These are phyloP conservation scores for Laburnicola sp. DNA, from an alignment of 2,329 filamentous ascomycete genomes.

Conservation along the genomic window DNA sequence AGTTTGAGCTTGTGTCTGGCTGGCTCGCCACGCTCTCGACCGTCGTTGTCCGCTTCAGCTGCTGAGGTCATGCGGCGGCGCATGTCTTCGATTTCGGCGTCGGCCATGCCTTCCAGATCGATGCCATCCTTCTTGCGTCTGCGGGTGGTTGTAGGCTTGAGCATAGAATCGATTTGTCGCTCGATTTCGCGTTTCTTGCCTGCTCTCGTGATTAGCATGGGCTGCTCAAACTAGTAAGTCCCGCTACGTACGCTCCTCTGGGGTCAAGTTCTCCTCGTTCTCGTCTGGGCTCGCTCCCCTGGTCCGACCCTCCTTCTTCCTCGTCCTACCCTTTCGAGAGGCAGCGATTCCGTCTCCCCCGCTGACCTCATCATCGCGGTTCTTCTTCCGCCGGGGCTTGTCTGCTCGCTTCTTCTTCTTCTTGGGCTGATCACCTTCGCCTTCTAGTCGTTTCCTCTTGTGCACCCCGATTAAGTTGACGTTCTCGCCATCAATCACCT, in stretches of 20 bases:
- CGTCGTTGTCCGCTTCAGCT: slow-evolving; percentile 81
- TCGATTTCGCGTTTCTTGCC: slow-evolving; percentile 80
- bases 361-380: slow-evolving; percentile 50
- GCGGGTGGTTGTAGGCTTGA: slow-evolving; percentile 76
- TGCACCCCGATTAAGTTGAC: slow-evolving; percentile 63
- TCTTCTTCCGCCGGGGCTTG: slow-evolving; percentile 56
- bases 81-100: slow-evolving; percentile 85
- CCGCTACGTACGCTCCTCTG: slow-evolving; percentile 72
- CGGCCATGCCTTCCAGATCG: slow-evolving; percentile 86
- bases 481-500: slow-evolving; percentile 64
- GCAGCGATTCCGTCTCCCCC: slow-evolving; percentile 53
- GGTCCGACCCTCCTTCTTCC: slow-evolving; percentile 45
- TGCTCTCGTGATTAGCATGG: slow-evolving; percentile 36
- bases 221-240: not conserved
- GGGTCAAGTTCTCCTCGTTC: slow-evolving; percentile 77
- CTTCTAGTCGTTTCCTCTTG: slow-evolving; percentile 66
- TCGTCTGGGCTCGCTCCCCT: slow-evolving; percentile 54
- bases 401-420: slow-evolving; percentile 71
- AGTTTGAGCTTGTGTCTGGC: slow-evolving; percentile 93
- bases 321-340: slow-evolving; percentile 57
- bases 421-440: slow-evolving; percentile 60
- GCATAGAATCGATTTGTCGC: slow-evolving; percentile 80
- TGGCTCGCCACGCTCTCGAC: slow-evolving; percentile 75
- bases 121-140: slow-evolving; percentile 83
- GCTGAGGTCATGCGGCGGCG: slow-evolving; percentile 89